Base-by-base conservation (phyloP, 305 asterid species). In the Plantago coronopus region DNA sequence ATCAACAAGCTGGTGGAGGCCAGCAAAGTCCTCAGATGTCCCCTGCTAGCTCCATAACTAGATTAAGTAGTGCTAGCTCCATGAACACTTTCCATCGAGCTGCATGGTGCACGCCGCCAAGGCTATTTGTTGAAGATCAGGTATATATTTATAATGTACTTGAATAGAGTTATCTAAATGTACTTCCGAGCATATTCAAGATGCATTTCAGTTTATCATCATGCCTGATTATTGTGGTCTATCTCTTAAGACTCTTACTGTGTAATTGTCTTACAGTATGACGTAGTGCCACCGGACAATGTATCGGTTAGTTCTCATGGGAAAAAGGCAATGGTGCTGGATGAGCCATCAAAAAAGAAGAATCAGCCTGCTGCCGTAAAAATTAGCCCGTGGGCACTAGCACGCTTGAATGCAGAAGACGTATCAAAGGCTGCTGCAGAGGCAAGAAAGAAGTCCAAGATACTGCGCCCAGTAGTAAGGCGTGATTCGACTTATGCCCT, bases 1-100 rank as follows among this genome's bases (percentile, higher is more conserved):
- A 90, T 57, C 94, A 87, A 61, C 86, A 79, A 62, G 94, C 75
- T 40, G 73, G 53, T 23, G 89, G 86, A 25, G 91, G 95, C 16
- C 94, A 89, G 65, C 96, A 94, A 66, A 94, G 99, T 70, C 95
- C 97, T 25, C 97, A 90, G 69, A 87, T 89, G 97, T 94, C 97
- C 3, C 85, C 85, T 5, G 89, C 75, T 31, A 94, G 99, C 79
- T 89, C 97, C 22, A 67, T 87, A 5, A 89, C 99, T 20, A 95
- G 97, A 49, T 61, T 94, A 63, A 94, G 99, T 73, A 89, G 97
- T 57, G 83, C 95, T 49, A 89, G 99, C 80, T 94, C 99, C 63
- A 85, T 87, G 72, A 90, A 86, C 65, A 75, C 88, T 25, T 87
- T 87, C 80, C 89, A 84, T 45, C 81, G 95, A 54, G 99, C 95